Percentiles rank a stretch among this genome's conserved stretches.
These are phyloP conservation scores for Pythium brassicae DNA, from an alignment of 352 stramenopile species.

Conservation along the genomic window DNA sequence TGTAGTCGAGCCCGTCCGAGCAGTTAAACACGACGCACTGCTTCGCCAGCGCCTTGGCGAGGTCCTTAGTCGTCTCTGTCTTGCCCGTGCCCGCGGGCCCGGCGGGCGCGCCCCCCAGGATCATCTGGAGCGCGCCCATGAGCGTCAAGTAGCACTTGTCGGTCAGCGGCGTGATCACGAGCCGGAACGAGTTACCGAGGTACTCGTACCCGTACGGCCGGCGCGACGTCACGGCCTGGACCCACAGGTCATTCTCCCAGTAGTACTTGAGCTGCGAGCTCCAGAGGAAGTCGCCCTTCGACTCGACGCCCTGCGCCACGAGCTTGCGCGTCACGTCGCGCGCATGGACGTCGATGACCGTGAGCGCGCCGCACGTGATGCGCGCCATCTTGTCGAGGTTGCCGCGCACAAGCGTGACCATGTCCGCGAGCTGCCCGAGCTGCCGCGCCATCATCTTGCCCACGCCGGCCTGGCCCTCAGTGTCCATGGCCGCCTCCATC, in stretches of 20 bases:
- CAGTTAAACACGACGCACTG: slow-evolving; percentile 96
- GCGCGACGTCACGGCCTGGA: slow-evolving; percentile 87
- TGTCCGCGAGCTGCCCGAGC: slow-evolving; percentile 88
- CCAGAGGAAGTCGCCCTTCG: slow-evolving; percentile 87
- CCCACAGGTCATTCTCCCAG: slow-evolving; percentile 89
- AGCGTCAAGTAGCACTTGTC: slow-evolving; percentile 96
- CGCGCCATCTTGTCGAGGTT: slow-evolving; percentile 85
- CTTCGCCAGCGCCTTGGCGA: slow-evolving; percentile 93
- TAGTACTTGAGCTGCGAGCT: slow-evolving; percentile 91
- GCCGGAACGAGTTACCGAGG: slow-evolving; percentile 93
- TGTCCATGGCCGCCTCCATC: slow-evolving; percentile 86
- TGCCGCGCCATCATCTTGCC: slow-evolving; percentile 76
- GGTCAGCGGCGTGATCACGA: slow-evolving; percentile 95
- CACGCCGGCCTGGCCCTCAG: slow-evolving; percentile 69
- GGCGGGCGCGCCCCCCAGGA: slow-evolving; percentile 90
- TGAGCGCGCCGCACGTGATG: slow-evolving; percentile 89
- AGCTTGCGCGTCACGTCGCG: slow-evolving; percentile 93
- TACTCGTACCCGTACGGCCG: slow-evolving; percentile 96
- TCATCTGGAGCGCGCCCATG: slow-evolving; percentile 96
- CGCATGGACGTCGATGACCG: slow-evolving; percentile 95
- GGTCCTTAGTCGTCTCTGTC: slow-evolving; percentile 94
- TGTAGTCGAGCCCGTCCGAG: slow-evolving; percentile 92
- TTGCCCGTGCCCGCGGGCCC: slow-evolving; percentile 93
- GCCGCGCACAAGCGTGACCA: slow-evolving; percentile 90
- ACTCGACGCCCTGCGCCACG: slow-evolving; percentile 84